phyloP scores from a whole-genome alignment of 169 alveolate genomes.

The Plasmodium gaboni region DNA sequence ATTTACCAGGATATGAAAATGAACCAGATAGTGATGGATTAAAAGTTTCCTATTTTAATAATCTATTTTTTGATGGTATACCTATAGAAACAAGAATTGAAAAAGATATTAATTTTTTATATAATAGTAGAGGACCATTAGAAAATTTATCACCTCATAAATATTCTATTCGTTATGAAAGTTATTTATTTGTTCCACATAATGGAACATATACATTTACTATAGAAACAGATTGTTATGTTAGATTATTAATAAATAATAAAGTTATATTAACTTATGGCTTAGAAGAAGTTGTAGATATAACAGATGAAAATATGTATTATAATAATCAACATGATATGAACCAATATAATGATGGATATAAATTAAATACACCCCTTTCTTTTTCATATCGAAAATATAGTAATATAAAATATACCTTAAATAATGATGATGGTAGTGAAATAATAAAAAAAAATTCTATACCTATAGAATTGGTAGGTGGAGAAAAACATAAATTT shows the following conservation, averaged over 20 bases:
- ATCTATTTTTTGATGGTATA: slow-evolving; percentile 82
- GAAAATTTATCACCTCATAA: slow-evolving; percentile 87
- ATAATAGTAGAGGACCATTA: slow-evolving; percentile 87
- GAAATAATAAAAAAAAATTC: slow-evolving; percentile 79
- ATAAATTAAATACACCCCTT: slow-evolving; percentile 59
- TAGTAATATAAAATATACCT: slow-evolving; percentile 50
- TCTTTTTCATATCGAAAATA: neutral
- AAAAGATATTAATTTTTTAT: slow-evolving; percentile 87
- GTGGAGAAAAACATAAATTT: slow-evolving; percentile 89
- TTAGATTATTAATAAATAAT: slow-evolving; percentile 66
- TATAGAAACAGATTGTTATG: slow-evolving; percentile 50
- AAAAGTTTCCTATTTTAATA: slow-evolving; percentile 82
- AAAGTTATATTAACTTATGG: slow-evolving; percentile 20
- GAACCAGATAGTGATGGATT: slow-evolving; percentile 86
- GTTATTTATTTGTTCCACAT: slow-evolving; percentile 84
- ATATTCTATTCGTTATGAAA: slow-evolving; percentile 89
- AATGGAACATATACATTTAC: slow-evolving; percentile 81
- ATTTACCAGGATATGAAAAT: slow-evolving; percentile 82
- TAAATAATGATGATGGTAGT: slow-evolving; percentile 78
- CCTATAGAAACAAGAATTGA: slow-evolving; percentile 86
- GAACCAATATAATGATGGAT: slow-evolving; percentile 7
- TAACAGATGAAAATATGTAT: slow-evolving; percentile 10
- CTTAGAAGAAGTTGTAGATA: neutral
- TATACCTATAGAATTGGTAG: slow-evolving; percentile 86
- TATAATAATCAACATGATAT: no score